These are phyloP conservation scores for Pascua sp. DNA, from an alignment of 1,284 basidiomycete species.

Conservation along the genomic window DNA sequence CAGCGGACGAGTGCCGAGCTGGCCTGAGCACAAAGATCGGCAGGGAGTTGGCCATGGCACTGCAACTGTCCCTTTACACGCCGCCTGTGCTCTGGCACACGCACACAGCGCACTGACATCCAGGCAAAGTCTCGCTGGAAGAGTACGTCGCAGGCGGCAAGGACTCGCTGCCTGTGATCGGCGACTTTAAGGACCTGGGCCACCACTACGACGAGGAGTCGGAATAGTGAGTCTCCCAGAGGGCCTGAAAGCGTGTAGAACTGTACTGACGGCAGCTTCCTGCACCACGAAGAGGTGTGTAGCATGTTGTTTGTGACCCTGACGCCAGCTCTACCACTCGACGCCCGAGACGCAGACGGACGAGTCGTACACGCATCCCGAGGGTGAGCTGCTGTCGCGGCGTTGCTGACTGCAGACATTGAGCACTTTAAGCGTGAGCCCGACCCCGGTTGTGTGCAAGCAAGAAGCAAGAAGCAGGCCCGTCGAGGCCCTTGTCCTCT, in stretches of 20 bases:
- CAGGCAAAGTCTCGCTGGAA: conserved; percentile 64
- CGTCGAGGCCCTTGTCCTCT: no score
- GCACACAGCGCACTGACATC: conserved; percentile 1
- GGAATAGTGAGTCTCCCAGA: conserved; percentile 50
- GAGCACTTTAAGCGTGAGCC: conserved; percentile 41
- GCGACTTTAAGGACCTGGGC: conserved; percentile 82
- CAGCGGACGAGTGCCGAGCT: no score
- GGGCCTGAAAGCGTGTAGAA: neutral
- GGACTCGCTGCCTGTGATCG: conserved; percentile 75
- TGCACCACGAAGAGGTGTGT: conserved; percentile 78
- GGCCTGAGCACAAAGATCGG: neutral
- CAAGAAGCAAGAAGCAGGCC: no score
- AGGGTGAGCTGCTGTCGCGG: conserved; percentile 56
- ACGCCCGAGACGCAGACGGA: conserved; percentile 97
- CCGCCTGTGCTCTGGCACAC: neutral
- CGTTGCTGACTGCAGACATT: conserved; percentile 30
- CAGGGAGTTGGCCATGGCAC: neutral
- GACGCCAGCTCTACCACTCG: conserved; percentile 72
- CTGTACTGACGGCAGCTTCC: conserved; percentile 54
- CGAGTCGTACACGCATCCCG: conserved; percentile 87
- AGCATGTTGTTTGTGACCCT: neutral
- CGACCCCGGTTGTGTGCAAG: neutral
- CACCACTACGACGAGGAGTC: conserved; percentile 56
- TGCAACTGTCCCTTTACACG: neutral
- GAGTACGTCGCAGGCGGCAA: conserved; percentile 79